Conservation (phyloP, 805 yeast genomes). For the Candida pini region DNA sequence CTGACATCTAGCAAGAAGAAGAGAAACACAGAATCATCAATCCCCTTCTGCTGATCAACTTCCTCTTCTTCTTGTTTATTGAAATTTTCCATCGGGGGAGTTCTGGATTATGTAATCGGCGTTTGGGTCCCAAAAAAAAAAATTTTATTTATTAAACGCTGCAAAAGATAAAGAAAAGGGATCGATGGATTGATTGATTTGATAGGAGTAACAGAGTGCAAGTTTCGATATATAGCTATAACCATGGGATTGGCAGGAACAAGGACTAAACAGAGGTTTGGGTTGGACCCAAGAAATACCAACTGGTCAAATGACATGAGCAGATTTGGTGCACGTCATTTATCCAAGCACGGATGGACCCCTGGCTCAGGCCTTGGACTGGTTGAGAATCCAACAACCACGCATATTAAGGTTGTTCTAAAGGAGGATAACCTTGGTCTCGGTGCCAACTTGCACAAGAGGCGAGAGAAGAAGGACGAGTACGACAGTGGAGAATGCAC, state of each 20-base stretch:
- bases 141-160: too few relatives aligned
- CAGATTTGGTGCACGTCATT: slow-evolving; percentile 83
- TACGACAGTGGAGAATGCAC: slow-evolving; percentile 79
- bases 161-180: too few relatives aligned
- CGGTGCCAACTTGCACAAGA: slow-evolving; percentile 67
- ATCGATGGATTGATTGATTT: too few relatives aligned
- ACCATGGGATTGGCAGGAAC: slow-evolving; percentile 79
- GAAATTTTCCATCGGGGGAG: too few relatives aligned
- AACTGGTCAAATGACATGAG: slow-evolving; percentile 84
- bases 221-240: background rate
- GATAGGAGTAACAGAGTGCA: background rate
- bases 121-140: too few relatives aligned
- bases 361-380: slow-evolving; percentile 88
- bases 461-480: slow-evolving; percentile 50
- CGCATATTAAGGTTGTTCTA: slow-evolving; percentile 76
- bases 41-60: too few relatives aligned
- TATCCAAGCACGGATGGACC: slow-evolving; percentile 82
- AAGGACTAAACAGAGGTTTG: slow-evolving; percentile 77
- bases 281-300: slow-evolving; percentile 90
- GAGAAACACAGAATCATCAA: too few relatives aligned
- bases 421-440: slow-evolving; percentile 83
- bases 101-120: too few relatives aligned
- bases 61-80: too few relatives aligned
- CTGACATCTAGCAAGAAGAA: too few relatives aligned
- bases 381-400: slow-evolving; percentile 57